A percentile compares a stretch with the other conserved stretches of the same genome.
Evolutionary conservation across 1,284 basidiomycete species (phyloP).

Genomic region (Microbotryomycetes sp.): DNA sequence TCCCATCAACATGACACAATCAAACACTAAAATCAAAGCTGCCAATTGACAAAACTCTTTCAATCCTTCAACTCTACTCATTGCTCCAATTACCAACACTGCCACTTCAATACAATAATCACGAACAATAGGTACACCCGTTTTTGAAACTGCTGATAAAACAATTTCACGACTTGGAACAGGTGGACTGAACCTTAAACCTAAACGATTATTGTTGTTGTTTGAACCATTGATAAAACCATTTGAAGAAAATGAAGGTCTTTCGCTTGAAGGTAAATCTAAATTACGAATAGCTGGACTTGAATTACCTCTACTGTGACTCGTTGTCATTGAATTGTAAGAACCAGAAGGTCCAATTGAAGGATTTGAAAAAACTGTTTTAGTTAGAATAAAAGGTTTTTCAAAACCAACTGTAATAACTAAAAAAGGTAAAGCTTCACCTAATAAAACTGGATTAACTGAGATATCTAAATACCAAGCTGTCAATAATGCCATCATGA

Average conservation of each 20-base stretch:
- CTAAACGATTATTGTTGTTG: constrained; percentile 32
- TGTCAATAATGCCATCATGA: constrained; percentile 77
- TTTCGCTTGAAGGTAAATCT: background rate
- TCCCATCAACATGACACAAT: constrained; percentile 82
- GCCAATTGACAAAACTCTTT: constrained; percentile 93
- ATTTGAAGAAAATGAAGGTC: constrained; percentile 16
- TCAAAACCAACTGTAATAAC: constrained; percentile 98
- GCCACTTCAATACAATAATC: constrained; percentile 91
- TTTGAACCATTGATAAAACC: background rate
- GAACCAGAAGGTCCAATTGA: constrained; percentile 51
- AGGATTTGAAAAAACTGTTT: constrained; percentile 82
- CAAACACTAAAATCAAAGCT: constrained; percentile 73
- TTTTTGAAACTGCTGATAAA: constrained; percentile 68
- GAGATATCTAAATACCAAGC: constrained; percentile 77
- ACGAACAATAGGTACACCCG: constrained; percentile 76
- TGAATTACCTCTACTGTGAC: constrained; percentile 19
- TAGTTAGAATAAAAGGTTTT: constrained; percentile 87
- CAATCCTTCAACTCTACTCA: constrained; percentile 79
- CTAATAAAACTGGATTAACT: constrained; percentile 85
- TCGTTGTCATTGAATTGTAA: constrained; percentile 19
- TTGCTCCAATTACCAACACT: constrained; percentile 79
- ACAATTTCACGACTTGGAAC: constrained; percentile 75
- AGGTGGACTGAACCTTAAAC: constrained; percentile 49
- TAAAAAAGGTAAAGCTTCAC: constrained; percentile 93
- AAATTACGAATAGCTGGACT: constrained; percentile 18